Evolutionary conservation across 371 early-diverging fungal species (phyloP), one percentile per base, ranked within the genome.

Genomic region (Apophysomyces trapeziformis): DNA sequence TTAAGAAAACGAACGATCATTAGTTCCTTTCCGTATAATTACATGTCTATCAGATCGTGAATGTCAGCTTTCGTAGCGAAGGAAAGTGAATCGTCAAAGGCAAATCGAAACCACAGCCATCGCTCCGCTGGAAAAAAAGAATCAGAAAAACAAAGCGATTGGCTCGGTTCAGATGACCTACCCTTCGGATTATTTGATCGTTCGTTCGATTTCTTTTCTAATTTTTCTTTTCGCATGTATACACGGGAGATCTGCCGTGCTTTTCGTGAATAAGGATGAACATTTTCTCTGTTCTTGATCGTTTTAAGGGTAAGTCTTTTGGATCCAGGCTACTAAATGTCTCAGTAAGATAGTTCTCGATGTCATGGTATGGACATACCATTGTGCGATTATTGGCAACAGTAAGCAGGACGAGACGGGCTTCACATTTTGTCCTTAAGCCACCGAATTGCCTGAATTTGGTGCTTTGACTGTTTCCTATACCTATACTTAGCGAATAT

Each of bases 241-340:
- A 82, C 82, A 64, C 87, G 77, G 47, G 76, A 74, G 43, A 87
- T 68, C 68, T 86, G 87, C 18, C 77, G 75, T 43, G 89, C 89
- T 62, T 87, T 87, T 39, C 89, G 75, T 11, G 88, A 88, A 46
- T 84, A 86, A 38, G 88, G 88, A 67, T 88, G 88, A 38, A 82
- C 77, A 56, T 72, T 77, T 36, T 88, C 87, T 74, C 85, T 71
- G 69, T 85, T 85, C 67, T 88, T 88, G 74, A 87, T 84, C 37
- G 86, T 72, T 59, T 84, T 87, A 69, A 88, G 66, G 32, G 89
- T 86, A 57, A 83, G 84, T 66, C 75, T 79, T 70, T 84, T 85
- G 66, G 84, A 86, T 65, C 79, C 79, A 36, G 82, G 80, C 78
- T 82, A 72, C 37, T 14, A 12, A 43, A 18, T 7, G 8, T 50